phyloP scores from a whole-genome alignment of 2,329 filamentous ascomycete genomes.

The Clarireedia monteithiana region DNA sequence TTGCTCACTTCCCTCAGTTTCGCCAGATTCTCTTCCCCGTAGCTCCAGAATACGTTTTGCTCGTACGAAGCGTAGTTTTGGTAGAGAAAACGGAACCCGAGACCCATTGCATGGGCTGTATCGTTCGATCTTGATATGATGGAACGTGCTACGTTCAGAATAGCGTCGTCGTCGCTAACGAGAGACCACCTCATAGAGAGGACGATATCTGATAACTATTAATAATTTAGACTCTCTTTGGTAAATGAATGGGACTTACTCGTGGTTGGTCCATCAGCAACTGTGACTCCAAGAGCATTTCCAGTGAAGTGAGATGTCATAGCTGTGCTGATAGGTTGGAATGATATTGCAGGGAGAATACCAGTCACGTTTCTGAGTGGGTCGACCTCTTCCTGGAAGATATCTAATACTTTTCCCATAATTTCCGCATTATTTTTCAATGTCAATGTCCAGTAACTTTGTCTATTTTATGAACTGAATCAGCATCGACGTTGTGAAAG shows the following conservation, averaged over 20 bases:
- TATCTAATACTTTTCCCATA: slow-evolving; percentile 12
- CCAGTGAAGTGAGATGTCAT: slow-evolving; percentile 17
- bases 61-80: slow-evolving; percentile 6
- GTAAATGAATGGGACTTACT: background rate
- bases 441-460: background rate
- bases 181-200: background rate
- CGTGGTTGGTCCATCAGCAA: slow-evolving; percentile 11
- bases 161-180: background rate
- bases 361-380: slow-evolving; percentile 11
- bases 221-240: background rate
- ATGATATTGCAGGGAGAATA: slow-evolving; percentile 13
- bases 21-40: background rate
- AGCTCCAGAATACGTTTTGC: slow-evolving; percentile 1
- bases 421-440: background rate
- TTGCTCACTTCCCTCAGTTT: background rate
- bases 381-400: slow-evolving; percentile 14
- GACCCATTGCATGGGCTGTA: background rate
- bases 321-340: slow-evolving; percentile 16
- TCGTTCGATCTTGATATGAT: background rate
- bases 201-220: background rate
- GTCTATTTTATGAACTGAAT: background rate
- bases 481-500: background rate
- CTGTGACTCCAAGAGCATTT: slow-evolving; percentile 17
- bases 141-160: background rate
- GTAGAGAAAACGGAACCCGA: background rate